phyloP scores from a whole-genome alignment of 129 eudicot species.

The Artemisia annua region DNA sequence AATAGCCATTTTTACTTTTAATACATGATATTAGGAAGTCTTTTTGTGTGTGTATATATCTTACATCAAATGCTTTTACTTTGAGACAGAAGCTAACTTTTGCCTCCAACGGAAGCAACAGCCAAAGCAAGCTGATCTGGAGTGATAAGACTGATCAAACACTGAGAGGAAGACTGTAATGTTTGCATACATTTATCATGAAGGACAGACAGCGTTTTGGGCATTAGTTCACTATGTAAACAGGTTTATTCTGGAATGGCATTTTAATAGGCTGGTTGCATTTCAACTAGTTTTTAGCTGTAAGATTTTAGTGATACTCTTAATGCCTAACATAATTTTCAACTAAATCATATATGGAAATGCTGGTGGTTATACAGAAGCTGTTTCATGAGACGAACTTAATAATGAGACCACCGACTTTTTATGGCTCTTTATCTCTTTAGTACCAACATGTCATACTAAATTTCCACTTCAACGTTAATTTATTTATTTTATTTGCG shows the following conservation, averaged over 20 bases:
- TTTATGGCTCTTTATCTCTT: background rate
- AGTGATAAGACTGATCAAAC: slow-evolving; percentile 42
- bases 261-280: slow-evolving; percentile 19
- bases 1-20: no score
- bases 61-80: slow-evolving; percentile 13
- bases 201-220: slow-evolving; percentile 1
- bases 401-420: slow-evolving; percentile 3
- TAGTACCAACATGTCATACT: background rate
- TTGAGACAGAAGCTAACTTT: slow-evolving; percentile 69
- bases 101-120: slow-evolving; percentile 69
- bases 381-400: slow-evolving; percentile 13
- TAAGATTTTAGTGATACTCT: slow-evolving; percentile 17
- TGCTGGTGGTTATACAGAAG: background rate
- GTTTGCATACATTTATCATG: slow-evolving; percentile 16
- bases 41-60: background rate
- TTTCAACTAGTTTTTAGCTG: slow-evolving; percentile 14
- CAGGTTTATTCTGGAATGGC: background rate
- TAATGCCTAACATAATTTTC: slow-evolving; percentile 13
- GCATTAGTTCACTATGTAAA: background rate
- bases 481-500: background rate
- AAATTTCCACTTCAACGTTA: background rate
- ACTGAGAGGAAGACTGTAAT: slow-evolving; percentile 28
- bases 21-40: no score
- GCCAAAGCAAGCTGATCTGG: slow-evolving; percentile 94
- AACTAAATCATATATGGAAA: slow-evolving; percentile 12